Base-by-base conservation (phyloP, 805 yeast species). In the Saturnispora serradocipensis region DNA sequence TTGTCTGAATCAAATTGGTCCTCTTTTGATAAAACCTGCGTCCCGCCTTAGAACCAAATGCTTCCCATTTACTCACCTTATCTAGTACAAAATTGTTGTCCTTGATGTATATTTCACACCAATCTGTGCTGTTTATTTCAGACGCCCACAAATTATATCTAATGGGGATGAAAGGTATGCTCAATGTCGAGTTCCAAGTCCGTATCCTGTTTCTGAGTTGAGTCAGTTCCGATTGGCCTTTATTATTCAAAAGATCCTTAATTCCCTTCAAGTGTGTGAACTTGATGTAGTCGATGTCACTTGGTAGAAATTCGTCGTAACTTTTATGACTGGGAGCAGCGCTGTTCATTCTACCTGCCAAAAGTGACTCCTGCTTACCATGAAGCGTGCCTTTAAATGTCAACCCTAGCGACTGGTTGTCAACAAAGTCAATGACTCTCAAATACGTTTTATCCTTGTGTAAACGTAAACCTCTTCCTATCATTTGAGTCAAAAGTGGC, bases 401-500 rank as follows among this genome's bases (percentile, higher is more conserved):
- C n/a, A 67, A 52, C 11, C 71, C 71, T 2, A 63, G 50, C 5
- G 57, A 53, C n/a, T 64, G 71, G 0, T 82, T 74, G 10, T 82
- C 86, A n/a, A 82, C 86, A 65, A 88, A 79, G 62, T 89, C 96
- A 1, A 88, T 74, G 5, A 90, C 74, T 59, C 83, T 84, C 60
- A 97, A 88, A 53, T 72, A 69, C 2, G 72, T 65, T 61, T 90
- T 90, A 0, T 75, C 78, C 2, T 73, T 69, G 59, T 80, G 81
- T 13, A 78, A 57, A 36, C 98, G 68, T 40, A 90, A 67, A 0
- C 97, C 98, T 51, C 98, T 72, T 0, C 98, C 98, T 18, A 90
- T 75, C 96, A 90, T 90, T 62, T 90, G 98, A 16, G 81, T 74
- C 36, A 88, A 67, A 43, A 90, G 67, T 0, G 85, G 79, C 32